These are phyloP conservation scores for Penicillium mononematosum DNA, from an alignment of 495 filamentous ascomycete genomes.

Conservation along the genomic window DNA sequence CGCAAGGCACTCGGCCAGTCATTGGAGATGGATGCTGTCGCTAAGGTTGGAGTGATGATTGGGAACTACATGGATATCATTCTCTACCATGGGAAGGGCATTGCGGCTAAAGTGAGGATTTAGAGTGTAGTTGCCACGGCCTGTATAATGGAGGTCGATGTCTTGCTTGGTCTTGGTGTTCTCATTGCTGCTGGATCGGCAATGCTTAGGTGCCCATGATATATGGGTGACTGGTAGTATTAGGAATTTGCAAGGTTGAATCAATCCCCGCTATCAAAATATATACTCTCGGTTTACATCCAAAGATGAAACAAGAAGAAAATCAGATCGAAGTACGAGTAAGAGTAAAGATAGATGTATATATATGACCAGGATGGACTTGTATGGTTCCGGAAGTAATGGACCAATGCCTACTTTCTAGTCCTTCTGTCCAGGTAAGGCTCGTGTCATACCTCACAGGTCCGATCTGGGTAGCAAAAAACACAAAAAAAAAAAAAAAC, in stretches of 20 bases:
- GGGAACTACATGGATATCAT: slow-evolving; percentile 69
- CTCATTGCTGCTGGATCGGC: slow-evolving; percentile 2
- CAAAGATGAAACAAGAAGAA: not conserved
- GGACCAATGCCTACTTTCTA: not conserved
- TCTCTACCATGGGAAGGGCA: slow-evolving; percentile 68
- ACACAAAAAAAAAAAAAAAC: too few relatives aligned
- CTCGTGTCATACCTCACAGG: not conserved
- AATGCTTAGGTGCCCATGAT: not conserved
- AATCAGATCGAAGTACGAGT: not conserved
- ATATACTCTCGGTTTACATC: not conserved
- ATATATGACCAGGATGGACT: not conserved
- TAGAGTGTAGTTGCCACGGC: slow-evolving; percentile 27
- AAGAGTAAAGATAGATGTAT: not conserved
- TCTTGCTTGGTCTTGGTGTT: not conserved
- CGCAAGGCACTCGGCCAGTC: slow-evolving; percentile 79
- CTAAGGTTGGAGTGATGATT: slow-evolving; percentile 66
- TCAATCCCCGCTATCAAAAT: not conserved
- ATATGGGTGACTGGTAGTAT: not conserved
- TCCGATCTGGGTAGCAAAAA: too few relatives aligned
- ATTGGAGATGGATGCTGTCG: slow-evolving; percentile 75
- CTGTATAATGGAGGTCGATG: not conserved
- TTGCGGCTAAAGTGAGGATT: slow-evolving; percentile 69
- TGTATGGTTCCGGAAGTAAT: not conserved
- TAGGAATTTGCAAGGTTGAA: not conserved
- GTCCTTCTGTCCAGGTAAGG: not conserved